phyloP scores from a whole-genome alignment of 495 filamentous ascomycete species.

The Neurospora africana region DNA sequence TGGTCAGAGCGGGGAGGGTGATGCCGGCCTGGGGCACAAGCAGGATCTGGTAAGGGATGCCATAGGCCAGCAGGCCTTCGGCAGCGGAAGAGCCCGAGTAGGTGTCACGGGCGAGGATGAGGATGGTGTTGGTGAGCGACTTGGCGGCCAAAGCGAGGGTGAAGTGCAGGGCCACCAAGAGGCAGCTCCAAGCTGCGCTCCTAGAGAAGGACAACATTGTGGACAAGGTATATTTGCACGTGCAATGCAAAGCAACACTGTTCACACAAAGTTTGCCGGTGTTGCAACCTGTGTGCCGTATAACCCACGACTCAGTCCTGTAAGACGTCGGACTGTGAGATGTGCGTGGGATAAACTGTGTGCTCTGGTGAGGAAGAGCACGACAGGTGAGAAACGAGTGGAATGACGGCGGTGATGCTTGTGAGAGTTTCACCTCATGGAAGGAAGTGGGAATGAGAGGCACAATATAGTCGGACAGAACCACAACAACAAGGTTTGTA shows the following conservation, averaged over 20 bases:
- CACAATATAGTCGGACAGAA: not conserved
- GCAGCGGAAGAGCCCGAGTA: slow-evolving; percentile 35
- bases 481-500: not conserved
- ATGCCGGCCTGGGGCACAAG: slow-evolving; percentile 43
- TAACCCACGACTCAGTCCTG: not conserved
- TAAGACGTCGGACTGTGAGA: not conserved
- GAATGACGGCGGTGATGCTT: not conserved
- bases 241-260: not conserved
- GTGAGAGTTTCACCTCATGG: not conserved
- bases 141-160: slow-evolving; percentile 7
- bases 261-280: not conserved
- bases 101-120: slow-evolving; percentile 47
- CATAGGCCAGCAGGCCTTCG: slow-evolving; percentile 49
- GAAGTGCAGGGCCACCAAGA: not conserved
- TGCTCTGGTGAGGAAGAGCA: not conserved
- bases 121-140: slow-evolving; percentile 34
- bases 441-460: not conserved
- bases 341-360: not conserved
- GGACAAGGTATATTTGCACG: not conserved
- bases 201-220: not conserved
- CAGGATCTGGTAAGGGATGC: slow-evolving; percentile 47
- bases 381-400: not conserved
- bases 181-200: not conserved
- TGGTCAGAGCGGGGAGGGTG: slow-evolving; percentile 40
- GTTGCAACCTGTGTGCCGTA: not conserved